phyloP scores from a whole-genome alignment of 2,329 filamentous ascomycete species.

The Ophiostoma ulmi region DNA sequence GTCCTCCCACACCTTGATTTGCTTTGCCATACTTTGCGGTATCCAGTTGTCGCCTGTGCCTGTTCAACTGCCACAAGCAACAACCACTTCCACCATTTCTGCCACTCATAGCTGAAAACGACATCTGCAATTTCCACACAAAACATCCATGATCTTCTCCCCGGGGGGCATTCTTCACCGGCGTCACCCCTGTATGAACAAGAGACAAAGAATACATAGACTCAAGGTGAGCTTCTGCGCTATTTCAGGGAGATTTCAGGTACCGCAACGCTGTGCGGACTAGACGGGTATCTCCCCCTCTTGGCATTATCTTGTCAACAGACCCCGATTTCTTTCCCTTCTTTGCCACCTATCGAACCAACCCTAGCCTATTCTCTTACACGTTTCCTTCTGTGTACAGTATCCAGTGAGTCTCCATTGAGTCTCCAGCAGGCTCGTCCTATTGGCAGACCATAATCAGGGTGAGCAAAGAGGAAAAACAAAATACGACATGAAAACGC shows the following conservation, averaged over 20 bases:
- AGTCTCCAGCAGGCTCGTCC: neutral
- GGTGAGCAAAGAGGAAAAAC: neutral
- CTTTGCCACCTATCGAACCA: neutral
- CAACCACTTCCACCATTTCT: neutral
- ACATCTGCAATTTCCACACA: slow-evolving; percentile 4
- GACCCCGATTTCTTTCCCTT: neutral
- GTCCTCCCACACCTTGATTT: slow-evolving; percentile 10
- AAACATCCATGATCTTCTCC: neutral
- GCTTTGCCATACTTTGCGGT: too few relatives aligned
- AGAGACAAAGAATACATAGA: neutral
- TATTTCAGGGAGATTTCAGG: neutral
- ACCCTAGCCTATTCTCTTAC: slow-evolving; percentile 12
- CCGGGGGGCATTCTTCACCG: neutral
- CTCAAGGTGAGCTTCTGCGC: neutral
- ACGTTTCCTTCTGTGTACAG: slow-evolving; percentile 5
- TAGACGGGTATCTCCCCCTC: slow-evolving; percentile 11
- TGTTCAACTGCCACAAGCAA: neutral
- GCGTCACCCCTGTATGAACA: slow-evolving; percentile 1
- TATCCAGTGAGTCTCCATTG: neutral
- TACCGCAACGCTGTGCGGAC: slow-evolving; percentile 3
- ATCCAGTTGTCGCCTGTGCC: too few relatives aligned
- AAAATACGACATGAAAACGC: neutral
- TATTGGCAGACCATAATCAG: slow-evolving; percentile 3
- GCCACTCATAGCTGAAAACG: neutral
- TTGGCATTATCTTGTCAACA: neutral